Evolutionary conservation across 495 filamentous ascomycete genomes (phyloP).

Genomic region (Xylaria cubensis): DNA sequence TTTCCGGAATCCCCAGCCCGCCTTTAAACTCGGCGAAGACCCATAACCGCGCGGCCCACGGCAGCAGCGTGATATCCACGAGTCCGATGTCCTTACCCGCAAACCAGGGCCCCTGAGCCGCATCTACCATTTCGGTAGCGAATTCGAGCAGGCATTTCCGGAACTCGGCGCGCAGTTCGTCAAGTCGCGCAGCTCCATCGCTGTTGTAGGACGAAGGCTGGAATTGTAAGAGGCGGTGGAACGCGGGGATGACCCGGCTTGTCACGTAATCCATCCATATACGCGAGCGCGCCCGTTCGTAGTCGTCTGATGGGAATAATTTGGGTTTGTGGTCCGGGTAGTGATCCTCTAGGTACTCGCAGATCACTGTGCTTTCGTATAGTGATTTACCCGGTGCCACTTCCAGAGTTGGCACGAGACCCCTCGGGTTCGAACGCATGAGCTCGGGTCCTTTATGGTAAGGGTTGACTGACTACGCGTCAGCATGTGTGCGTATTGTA

Average conservation of each 20-base stretch:
- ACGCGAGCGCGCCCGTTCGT: conserved; percentile 56
- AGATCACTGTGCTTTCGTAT: conserved; percentile 66
- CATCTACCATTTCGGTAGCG: conserved; percentile 55
- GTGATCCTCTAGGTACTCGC: conserved; percentile 68
- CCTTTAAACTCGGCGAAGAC: conserved; percentile 69
- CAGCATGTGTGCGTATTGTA: background rate
- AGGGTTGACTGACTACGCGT: conserved; percentile 51
- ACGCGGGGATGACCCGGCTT: conserved; percentile 62
- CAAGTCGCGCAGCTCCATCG: conserved; percentile 54
- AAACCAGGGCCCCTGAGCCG: conserved; percentile 62
- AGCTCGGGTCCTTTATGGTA: conserved; percentile 65
- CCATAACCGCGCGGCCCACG: conserved; percentile 66
- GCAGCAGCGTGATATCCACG: conserved; percentile 63
- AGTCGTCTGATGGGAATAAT: conserved; percentile 56
- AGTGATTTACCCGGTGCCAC: conserved; percentile 58
- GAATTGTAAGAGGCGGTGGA: conserved; percentile 66
- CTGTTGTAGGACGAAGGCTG: conserved; percentile 47
- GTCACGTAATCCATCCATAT: conserved; percentile 71
- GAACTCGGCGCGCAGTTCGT: conserved; percentile 34
- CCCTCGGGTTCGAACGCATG: conserved; percentile 64
- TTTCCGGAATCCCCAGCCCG: conserved; percentile 56
- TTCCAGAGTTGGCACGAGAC: conserved; percentile 65
- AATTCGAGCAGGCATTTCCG: conserved; percentile 54
- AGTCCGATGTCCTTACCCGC: conserved; percentile 55
- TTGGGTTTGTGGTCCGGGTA: conserved; percentile 54